These are phyloP conservation scores for Colletotrichum limetticola DNA, from an alignment of 2,329 filamentous ascomycete species.

Conservation along the genomic window DNA sequence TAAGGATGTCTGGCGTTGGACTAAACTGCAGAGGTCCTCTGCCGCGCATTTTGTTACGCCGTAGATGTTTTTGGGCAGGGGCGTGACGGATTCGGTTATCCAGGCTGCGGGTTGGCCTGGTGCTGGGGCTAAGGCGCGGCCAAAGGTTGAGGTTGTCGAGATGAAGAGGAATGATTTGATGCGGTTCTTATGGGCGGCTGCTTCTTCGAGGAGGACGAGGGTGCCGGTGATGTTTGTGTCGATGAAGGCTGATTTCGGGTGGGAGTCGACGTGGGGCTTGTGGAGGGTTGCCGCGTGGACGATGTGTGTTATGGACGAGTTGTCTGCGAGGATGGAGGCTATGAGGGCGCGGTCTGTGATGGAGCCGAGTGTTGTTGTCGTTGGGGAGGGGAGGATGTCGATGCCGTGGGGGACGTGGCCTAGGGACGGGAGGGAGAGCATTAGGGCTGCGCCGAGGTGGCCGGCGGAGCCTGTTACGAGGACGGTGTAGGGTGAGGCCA, in stretches of 20 bases:
- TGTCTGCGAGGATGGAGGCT: slow-evolving; percentile 41
- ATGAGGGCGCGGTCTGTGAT: slow-evolving; percentile 50
- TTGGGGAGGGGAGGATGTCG: slow-evolving; percentile 52
- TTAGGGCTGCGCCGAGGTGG: slow-evolving; percentile 57
- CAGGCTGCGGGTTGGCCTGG: slow-evolving; percentile 51
- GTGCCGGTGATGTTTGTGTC: slow-evolving; percentile 58
- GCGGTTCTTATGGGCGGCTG: slow-evolving; percentile 36
- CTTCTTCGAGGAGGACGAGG: slow-evolving; percentile 52
- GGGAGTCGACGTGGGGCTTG: slow-evolving; percentile 58
- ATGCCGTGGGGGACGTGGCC: slow-evolving; percentile 55
- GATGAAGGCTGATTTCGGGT: slow-evolving; percentile 55
- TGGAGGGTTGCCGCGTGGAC: slow-evolving; percentile 58
- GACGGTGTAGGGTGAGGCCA: slow-evolving; percentile 39
- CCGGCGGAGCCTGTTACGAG: slow-evolving; percentile 59
- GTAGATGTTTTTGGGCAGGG: slow-evolving; percentile 59
- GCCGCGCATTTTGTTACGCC: slow-evolving; percentile 60
- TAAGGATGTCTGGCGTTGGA: slow-evolving; percentile 50
- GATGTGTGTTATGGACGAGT: slow-evolving; percentile 50
- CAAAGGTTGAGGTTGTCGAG: slow-evolving; percentile 59
- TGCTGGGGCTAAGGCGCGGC: slow-evolving; percentile 49
- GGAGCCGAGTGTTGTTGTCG: slow-evolving; percentile 49
- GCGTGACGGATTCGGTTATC: slow-evolving; percentile 54
- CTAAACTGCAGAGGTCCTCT: slow-evolving; percentile 57
- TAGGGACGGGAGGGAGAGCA: slow-evolving; percentile 51
- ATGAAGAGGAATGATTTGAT: slow-evolving; percentile 56